phyloP scores from a whole-genome alignment of 2,329 filamentous ascomycete genomes.

The Fusarium neocosmosporiellum region DNA sequence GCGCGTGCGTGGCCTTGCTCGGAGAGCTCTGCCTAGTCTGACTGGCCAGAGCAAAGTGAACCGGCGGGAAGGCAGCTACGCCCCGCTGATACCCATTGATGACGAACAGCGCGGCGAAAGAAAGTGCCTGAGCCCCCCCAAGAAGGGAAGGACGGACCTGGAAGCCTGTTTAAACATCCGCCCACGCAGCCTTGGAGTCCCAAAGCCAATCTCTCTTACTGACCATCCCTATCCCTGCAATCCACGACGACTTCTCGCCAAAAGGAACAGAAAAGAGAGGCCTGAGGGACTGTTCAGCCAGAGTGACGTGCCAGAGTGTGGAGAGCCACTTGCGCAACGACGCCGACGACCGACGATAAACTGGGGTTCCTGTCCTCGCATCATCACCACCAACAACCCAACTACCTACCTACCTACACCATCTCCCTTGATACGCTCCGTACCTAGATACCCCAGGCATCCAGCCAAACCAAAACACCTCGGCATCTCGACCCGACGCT shows the following conservation, averaged over 20 bases:
- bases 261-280: not conserved
- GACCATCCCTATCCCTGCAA: not conserved
- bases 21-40: not conserved
- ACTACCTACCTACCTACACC: not conserved
- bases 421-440: not conserved
- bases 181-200: not conserved
- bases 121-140: slow-evolving; percentile 5
- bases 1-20: slow-evolving; percentile 28
- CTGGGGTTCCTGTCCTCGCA: slow-evolving; percentile 31
- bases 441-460: slow-evolving; percentile 24
- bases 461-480: slow-evolving; percentile 10
- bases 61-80: slow-evolving; percentile 26
- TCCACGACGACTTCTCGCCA: slow-evolving; percentile 12
- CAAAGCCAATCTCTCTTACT: not conserved
- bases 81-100: slow-evolving; percentile 35
- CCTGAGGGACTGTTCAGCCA: not conserved
- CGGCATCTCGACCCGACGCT: not conserved
- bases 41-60: not conserved
- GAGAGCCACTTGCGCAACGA: slow-evolving; percentile 24
- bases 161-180: slow-evolving; percentile 25
- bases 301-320: slow-evolving; percentile 33
- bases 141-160: not conserved
- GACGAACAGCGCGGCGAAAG: slow-evolving; percentile 30
- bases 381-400: slow-evolving; percentile 3
- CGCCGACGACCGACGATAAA: slow-evolving; percentile 22